These are phyloP conservation scores for Xylariaceae sp. DNA, from an alignment of 2,329 filamentous ascomycete species.

Conservation along the genomic window DNA sequence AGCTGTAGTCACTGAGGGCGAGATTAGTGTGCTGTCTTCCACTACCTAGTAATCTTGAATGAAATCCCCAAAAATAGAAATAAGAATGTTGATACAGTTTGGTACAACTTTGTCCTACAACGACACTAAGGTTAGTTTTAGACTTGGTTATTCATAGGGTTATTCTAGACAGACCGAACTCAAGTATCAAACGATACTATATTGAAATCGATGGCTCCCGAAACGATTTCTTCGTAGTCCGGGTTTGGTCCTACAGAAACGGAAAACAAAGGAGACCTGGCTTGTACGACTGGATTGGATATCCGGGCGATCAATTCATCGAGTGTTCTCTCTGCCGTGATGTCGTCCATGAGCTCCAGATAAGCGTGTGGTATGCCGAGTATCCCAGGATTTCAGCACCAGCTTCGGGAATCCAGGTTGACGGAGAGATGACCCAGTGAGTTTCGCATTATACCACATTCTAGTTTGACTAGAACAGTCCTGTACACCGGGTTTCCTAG, in stretches of 20 bases:
- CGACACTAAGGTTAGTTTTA: conserved; percentile 33
- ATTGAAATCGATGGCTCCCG: background rate
- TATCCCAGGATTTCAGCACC: too few relatives aligned
- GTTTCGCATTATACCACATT: too few relatives aligned
- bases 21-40: conserved; percentile 57
- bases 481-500: too few relatives aligned
- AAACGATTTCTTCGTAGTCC: background rate
- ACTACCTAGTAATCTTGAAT: conserved; percentile 34
- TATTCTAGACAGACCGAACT: conserved; percentile 39
- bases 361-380: too few relatives aligned
- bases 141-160: conserved; percentile 17
- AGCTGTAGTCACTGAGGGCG: conserved; percentile 55
- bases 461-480: too few relatives aligned
- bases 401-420: too few relatives aligned
- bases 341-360: too few relatives aligned
- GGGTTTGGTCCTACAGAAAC: conserved; percentile 1
- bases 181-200: conserved; percentile 23
- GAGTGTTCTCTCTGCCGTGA: too few relatives aligned
- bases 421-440: too few relatives aligned
- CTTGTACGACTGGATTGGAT: too few relatives aligned
- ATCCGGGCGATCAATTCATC: too few relatives aligned
- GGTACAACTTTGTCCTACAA: conserved; percentile 58
- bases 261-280: background rate
- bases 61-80: conserved; percentile 31
- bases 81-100: conserved; percentile 36